Evolutionary conservation across 805 yeast genomes (phyloP).

Genomic region (Yamadazyma akitaensis): DNA sequence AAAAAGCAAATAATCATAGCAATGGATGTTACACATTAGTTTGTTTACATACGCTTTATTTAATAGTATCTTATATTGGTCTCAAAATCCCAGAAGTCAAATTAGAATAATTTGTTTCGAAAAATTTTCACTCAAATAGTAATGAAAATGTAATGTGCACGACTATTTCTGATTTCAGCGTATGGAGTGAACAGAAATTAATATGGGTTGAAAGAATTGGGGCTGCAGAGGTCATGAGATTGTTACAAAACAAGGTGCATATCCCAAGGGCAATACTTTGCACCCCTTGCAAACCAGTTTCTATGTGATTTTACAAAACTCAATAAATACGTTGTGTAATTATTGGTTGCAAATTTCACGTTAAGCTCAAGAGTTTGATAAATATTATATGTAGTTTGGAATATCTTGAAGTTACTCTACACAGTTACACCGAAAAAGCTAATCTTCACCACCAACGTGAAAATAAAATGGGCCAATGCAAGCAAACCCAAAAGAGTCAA

Average conservation of each 20-base stretch:
- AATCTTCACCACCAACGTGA: constrained; percentile 63
- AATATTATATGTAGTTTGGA: neutral
- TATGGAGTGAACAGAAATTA: no score
- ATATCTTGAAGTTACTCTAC: neutral
- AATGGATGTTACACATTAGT: constrained; percentile 8
- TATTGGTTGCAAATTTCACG: neutral
- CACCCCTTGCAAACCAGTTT: no score
- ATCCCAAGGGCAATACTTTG: neutral
- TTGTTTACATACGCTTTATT: constrained; percentile 1
- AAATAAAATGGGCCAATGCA: constrained; percentile 49
- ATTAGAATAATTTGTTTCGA: neutral
- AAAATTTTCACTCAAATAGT: constrained; percentile 6
- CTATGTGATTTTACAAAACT: no score
- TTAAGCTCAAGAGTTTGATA: no score
- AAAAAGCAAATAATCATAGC: constrained; percentile 48
- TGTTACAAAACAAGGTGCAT: no score
- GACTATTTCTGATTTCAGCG: neutral
- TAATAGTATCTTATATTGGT: constrained; percentile 3
- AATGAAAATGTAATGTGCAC: neutral
- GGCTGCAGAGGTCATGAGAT: no score
- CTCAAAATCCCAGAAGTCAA: neutral
- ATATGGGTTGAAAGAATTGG: no score
- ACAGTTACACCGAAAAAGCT: constrained; percentile 51
- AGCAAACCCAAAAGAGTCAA: constrained; percentile 38
- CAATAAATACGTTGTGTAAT: neutral